Evolutionary conservation across 2,329 filamentous ascomycete species (phyloP), one percentile per base, ranked within the genome.

Genomic region (Phaeosphaeria sp.): DNA sequence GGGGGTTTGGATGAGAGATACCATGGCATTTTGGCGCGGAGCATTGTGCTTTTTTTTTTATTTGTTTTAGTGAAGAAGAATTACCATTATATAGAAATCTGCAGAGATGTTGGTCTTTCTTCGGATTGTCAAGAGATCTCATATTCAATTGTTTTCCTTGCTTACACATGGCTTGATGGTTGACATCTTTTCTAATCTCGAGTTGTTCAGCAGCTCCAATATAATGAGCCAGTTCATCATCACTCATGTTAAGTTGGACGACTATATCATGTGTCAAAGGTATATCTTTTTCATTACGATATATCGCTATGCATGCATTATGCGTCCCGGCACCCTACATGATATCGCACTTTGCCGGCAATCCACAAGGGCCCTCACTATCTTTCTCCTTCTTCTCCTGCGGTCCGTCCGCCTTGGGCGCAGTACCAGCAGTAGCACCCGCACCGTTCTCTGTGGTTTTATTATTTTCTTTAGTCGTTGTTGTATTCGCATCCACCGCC

Each of bases 341-440:
- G 67, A 95, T 86, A 47, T 80, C 79, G 77, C 91, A 95, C 73
- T 93, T 93, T 51, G 82, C 80, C 30, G 92, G 91, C 68, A 95
- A 79, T 21, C 92, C 91, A 74, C 92, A 96, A 46, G 90, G 90
- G 0, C 91, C 89, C 71, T 89, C 86, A 55, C 84, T 84, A 61
- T 84, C 76, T 50, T 77, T 76, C 53, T 36, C 30, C 30, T 78
- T 69, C 51, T 69, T 69, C 58, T 73, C 54, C 49, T 71, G 66
- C 27, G 73, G 72, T 49, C 51, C 51, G 6, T 57, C 43, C 21
- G 69, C 56, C 30, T 6, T 36, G 67, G 70, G 47, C 40, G 62
- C n/a, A n/a, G n/a, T n/a, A n/a, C n/a, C 51, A 27, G 55, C 44
- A 56, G 60, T 54, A 27, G 67, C 46, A 64, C 67, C 59, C 1